Base-by-base conservation (phyloP, 768 basidiomycete species). In the Tylopilus sp. region DNA sequence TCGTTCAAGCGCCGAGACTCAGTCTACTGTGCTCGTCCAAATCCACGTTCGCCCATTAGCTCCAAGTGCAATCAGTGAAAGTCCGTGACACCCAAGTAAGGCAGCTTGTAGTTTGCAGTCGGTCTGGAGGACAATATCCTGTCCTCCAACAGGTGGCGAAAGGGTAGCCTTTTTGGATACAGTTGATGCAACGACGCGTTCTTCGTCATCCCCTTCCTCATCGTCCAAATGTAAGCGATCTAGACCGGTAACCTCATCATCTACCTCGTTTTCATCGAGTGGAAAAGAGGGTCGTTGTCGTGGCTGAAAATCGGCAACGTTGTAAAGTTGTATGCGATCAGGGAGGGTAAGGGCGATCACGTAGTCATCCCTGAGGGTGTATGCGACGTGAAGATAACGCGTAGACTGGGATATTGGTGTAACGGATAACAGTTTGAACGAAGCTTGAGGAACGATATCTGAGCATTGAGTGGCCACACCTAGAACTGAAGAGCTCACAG, bases 361-460 rank as follows among this genome's bases (percentile, higher is more conserved):
- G n/a, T 83, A 84, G 56, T 84, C 80, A 54, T 80, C 76, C 17
- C 58, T 70, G 17, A 69, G 65, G 3, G 76, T 74, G 33, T 78
- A 72, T 50, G 72, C 77, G 14, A 83, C 51, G 45, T 77, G 72
- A 29, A 82, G 58, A 21, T 66, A 66, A 4, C 57, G 67, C 29
- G 64, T 61, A 4, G 67, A 63, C 48, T 69, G 64, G 10, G 76
- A 76, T 55, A 83, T 76, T 17, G 74, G 68, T 50, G 73, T 72
- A 6, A 74, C 73, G 1, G 86, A 78, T 17, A 87, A 66, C 17
- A 86, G 57, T 52, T 82, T 85, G 71, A 86, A 87, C 1, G 86
- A 87, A 42, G 80, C 87, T 89, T 49, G 43, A 43, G 30, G 44
- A 30, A 45, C 22, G 55, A 11, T 1, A 19, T 25, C 33, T 62